Base-by-base conservation (phyloP, 2,329 filamentous ascomycete species). In the Colletotrichum spinosum region DNA sequence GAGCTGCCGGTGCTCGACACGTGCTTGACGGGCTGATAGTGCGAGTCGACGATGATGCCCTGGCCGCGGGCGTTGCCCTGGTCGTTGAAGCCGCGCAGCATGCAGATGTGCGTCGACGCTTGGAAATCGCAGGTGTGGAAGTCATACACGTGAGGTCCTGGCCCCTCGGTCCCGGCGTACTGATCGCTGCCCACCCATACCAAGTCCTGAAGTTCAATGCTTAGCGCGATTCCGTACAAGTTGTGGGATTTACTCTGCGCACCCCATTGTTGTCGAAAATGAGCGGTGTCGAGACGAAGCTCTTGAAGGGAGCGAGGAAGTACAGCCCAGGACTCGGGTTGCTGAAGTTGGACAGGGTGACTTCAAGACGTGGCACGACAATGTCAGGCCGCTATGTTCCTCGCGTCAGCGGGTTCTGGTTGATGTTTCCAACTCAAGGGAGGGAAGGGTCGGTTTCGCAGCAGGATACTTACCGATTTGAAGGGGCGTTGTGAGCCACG, bases 241-340 rank as follows among this genome's bases (percentile, higher is more conserved):
- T 12, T 12, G 17, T n/a, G 2, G 33, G 12, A 17, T 5, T 13
- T 2, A 9, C 11, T 12, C 15, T n/a, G 6, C 52, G 12, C 38
- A 55, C 52, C 7, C 52, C 52, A 8, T 12, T 42, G 8, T 37
- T 45, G 39, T 55, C 52, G 10, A 15, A 45, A 13, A 55, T 55
- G 38, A 55, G 8, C 13, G 52, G 52, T 34, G 38, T 44, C 13
- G 52, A 55, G 6, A 55, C 52, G 39, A 25, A 35, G 25, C 39
- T 44, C 39, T 55, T 55, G 39, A 55, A 55, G 35, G 52, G 52
- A 7, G 52, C 52, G 12, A 55, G 39, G 25, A 55, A 55, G 39
- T 45, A 55, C 13, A 34, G 39, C 2, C 52, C 52, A 3, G 52
- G 15, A 39, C 52, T 55, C 1, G 35, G 17, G 17, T 34, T 12